Conservation (phyloP, 192 early-diverging fungal genomes). For the Podila epigama region DNA sequence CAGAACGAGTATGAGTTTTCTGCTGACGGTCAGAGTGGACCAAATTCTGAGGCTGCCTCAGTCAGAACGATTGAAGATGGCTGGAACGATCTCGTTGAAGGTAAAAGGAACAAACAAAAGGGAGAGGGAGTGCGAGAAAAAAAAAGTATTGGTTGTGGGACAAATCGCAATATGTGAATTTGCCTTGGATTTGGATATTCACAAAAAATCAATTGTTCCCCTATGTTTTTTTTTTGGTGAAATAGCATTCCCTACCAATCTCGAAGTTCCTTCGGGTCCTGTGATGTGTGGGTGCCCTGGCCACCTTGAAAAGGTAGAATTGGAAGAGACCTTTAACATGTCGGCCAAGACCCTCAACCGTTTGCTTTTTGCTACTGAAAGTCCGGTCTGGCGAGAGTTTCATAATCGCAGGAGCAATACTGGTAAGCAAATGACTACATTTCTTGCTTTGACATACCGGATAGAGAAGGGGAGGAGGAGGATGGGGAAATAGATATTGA, state of each 20-base stretch:
- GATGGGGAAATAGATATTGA: constrained; percentile 10
- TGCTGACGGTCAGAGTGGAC: background rate
- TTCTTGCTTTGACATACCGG: no score
- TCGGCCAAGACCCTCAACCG: constrained; percentile 70
- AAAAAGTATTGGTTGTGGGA: no score
- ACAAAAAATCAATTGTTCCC: no score
- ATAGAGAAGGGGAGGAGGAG: background rate
- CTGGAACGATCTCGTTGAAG: constrained; percentile 24
- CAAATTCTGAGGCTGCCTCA: constrained; percentile 10
- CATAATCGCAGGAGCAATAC: constrained; percentile 57
- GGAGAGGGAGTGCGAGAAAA: no score
- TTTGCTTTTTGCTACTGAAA: constrained; percentile 62
- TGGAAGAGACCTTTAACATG: constrained; percentile 57
- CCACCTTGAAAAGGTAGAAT: constrained; percentile 70
- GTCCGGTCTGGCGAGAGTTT: constrained; percentile 55
- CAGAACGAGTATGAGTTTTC: background rate
- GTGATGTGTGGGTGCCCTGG: constrained; percentile 68
- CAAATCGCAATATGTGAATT: no score
- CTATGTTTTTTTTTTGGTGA: background rate
- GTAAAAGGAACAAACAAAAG: no score
- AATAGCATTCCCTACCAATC: constrained; percentile 57
- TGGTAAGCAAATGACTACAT: constrained; percentile 6
- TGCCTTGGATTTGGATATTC: no score
- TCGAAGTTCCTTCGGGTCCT: constrained; percentile 56
- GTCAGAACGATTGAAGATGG: constrained; percentile 2